Percentiles rank a stretch among this genome's conserved stretches.
Evolutionary conservation across 2,329 filamentous ascomycete species (phyloP).

Genomic region (Alternaria consortialis): DNA sequence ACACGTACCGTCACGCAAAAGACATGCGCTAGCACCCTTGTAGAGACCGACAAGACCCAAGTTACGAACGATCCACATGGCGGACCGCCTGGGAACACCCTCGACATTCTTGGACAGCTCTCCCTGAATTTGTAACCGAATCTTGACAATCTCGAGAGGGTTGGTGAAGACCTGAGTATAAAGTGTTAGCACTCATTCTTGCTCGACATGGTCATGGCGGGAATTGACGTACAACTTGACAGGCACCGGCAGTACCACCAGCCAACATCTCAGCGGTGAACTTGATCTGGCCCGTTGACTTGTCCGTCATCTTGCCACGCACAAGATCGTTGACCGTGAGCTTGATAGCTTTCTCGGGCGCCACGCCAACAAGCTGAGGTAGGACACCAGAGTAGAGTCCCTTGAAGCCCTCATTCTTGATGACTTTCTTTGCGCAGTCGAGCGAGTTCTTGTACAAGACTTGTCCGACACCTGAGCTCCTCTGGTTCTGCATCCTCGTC

Average conservation of each 20-base stretch:
- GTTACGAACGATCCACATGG: conserved; percentile 97
- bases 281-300: conserved; percentile 76
- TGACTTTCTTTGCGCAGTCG: conserved; percentile 92
- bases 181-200: conserved; percentile 19
- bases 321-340: conserved; percentile 97
- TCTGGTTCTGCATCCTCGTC: conserved; percentile 98
- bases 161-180: conserved; percentile 84
- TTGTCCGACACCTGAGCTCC: conserved; percentile 78
- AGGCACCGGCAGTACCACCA: conserved; percentile 88
- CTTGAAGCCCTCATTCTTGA: conserved; percentile 87
- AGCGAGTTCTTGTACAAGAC: conserved; percentile 95
- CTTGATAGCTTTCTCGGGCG: conserved; percentile 99
- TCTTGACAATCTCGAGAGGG: conserved; percentile 98
- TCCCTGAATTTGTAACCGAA: conserved; percentile 95
- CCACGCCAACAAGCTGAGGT: conserved; percentile 94
- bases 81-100: conserved; percentile 84
- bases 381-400: conserved; percentile 95
- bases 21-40: conserved; percentile 93
- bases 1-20: conserved; percentile 76
- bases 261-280: conserved; percentile 79
- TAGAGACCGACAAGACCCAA: conserved; percentile 93
- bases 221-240: conserved; percentile 82
- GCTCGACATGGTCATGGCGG: background rate
- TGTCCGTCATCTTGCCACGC: conserved; percentile 76
- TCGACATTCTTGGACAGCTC: conserved; percentile 90